A percentile compares a stretch with the other conserved stretches of the same genome.
These are phyloP conservation scores for Xylaria sp. DNA, from an alignment of 2,329 filamentous ascomycete species.

Conservation along the genomic window DNA sequence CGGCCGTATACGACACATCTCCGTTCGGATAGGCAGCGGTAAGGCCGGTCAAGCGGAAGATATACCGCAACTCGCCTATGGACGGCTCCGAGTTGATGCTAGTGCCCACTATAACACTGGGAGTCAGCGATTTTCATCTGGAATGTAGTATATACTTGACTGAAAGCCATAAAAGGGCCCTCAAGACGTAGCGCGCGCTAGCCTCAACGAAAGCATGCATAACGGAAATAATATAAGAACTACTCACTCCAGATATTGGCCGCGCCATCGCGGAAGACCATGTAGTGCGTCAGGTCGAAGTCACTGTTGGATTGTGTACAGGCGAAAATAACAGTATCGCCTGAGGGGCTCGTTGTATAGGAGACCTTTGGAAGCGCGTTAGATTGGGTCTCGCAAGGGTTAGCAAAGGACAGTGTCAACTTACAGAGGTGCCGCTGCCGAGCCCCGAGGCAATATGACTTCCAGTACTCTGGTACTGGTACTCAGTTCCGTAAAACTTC, in stretches of 20 bases:
- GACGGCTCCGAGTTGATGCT: constrained; percentile 60
- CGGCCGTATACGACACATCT: constrained; percentile 59
- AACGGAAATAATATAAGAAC: not conserved
- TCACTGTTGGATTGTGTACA: constrained; percentile 60
- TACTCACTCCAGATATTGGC: constrained; percentile 56
- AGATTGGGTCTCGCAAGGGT: constrained; percentile 43
- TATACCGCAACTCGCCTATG: constrained; percentile 64
- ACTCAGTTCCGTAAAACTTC: constrained; percentile 60
- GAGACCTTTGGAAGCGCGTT: constrained; percentile 50
- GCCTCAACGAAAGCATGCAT: too few relatives aligned
- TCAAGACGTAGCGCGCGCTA: not conserved
- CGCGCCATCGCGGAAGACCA: constrained; percentile 62
- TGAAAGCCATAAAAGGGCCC: not conserved
- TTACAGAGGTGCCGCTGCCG: constrained; percentile 52
- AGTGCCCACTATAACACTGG: constrained; percentile 55
- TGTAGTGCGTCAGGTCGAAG: constrained; percentile 62
- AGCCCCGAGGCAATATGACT: constrained; percentile 67
- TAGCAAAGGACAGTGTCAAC: constrained; percentile 53
- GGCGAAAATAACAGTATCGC: constrained; percentile 65
- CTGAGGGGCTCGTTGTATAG: constrained; percentile 46
- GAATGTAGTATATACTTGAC: not conserved
- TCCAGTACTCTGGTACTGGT: constrained; percentile 59
- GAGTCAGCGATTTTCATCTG: not conserved
- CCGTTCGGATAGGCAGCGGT: constrained; percentile 56
- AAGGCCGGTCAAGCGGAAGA: constrained; percentile 53